Percentiles rank a stretch among this genome's conserved stretches.
phyloP scores from a whole-genome alignment of 129 eudicot species.

The Helichrysum umbraculigerum region DNA sequence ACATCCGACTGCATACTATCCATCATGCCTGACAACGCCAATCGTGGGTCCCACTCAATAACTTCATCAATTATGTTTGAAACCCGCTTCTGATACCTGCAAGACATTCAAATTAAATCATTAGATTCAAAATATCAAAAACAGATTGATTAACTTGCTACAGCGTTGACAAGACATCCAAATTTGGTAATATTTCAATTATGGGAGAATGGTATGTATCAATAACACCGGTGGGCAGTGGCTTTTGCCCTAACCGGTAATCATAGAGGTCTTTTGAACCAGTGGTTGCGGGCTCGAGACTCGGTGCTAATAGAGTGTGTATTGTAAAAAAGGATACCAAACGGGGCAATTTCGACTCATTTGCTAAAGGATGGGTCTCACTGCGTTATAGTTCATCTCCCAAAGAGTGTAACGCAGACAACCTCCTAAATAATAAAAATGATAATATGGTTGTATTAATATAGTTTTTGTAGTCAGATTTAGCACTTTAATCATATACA shows the following conservation, averaged over 20 bases:
- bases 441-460: too few relatives aligned
- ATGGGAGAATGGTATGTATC: neutral
- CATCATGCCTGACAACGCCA: constrained; percentile 98
- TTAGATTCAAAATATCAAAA: neutral
- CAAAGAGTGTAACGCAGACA: too few relatives aligned
- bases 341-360: neutral
- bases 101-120: neutral
- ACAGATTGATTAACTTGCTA: neutral
- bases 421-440: too few relatives aligned
- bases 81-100: constrained; percentile 96
- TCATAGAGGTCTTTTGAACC: neutral
- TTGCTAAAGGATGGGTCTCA: neutral
- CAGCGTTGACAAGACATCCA: neutral
- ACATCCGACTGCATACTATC: constrained; percentile 61
- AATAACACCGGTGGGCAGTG: neutral
- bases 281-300: neutral
- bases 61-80: constrained; percentile 98
- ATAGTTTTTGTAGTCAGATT: too few relatives aligned
- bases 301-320: neutral
- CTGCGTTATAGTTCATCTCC: too few relatives aligned
- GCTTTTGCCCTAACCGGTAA: neutral
- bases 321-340: neutral
- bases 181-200: neutral
- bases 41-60: constrained; percentile 89
- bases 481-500: too few relatives aligned